Evolutionary conservation across 2,329 filamentous ascomycete genomes (phyloP), one percentile per base, ranked within the genome.

Genomic region (Arthroderma sp.): DNA sequence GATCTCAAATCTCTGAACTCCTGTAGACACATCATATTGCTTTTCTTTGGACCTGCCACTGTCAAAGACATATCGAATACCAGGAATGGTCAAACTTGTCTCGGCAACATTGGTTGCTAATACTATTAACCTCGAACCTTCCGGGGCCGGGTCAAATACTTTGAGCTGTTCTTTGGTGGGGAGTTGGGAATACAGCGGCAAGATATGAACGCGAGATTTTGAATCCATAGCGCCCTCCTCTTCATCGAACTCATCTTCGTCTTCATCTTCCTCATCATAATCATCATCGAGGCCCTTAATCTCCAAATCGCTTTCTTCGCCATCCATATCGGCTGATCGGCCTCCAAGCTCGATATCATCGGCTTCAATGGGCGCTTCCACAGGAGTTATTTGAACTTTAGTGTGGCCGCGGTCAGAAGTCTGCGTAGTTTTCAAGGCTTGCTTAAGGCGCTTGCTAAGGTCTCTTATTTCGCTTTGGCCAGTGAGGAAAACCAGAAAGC

Each of bases 81-180:
- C 88, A 0, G 91, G 89, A 46, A 98, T 98, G 0, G 91, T 98
- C 59, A 98, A 73, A 75, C 85, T 93, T 0, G 91, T 98, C 64
- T 98, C 91, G 0, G 91, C 91, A 38, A 98, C 86, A 62, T 98
- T 98, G 37, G 91, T 98, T 0, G 91, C 87, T 36, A 98, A 67
- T 3, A 98, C 83, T 42, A 98, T 84, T 27, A 91, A 74, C 6
- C 91, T 79, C 6, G 83, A 83, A 10, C 83, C 84, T 45, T 88
- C 83, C 0, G 89, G 88, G 0, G 85, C 77, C 0, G 81, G 73
- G 50, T 94, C 82, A 55, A 98, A 98, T 6, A 98, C 86, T 47
- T 79, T 78, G 59, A 95, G 74, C 64, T 98, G 91, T 56, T 96
- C 87, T 53, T 80, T 82, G 2, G 88, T 94, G 0, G 89, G 85